Conservation (phyloP, 768 basidiomycete genomes). For the Boletus rex-veris region DNA sequence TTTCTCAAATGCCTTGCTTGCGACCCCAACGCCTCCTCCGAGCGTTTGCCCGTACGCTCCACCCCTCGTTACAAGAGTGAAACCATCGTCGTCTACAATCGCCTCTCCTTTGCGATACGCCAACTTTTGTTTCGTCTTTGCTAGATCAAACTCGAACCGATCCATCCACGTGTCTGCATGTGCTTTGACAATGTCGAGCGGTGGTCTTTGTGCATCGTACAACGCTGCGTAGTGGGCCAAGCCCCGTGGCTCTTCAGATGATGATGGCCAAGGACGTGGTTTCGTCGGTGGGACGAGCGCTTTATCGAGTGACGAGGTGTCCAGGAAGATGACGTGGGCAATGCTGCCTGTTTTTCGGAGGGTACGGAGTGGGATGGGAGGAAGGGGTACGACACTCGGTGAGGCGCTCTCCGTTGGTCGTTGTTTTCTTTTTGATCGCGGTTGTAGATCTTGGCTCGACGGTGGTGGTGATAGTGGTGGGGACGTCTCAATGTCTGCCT, state of each 20-base stretch:
- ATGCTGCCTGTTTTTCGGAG: slow-evolving; percentile 61
- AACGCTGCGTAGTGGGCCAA: slow-evolving; percentile 66
- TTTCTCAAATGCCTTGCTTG: slow-evolving; percentile 53
- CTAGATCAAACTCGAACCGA: slow-evolving; percentile 61
- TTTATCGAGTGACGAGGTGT: slow-evolving; percentile 65
- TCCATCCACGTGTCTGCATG: slow-evolving; percentile 80
- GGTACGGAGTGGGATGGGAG: slow-evolving; percentile 47
- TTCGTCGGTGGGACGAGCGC: slow-evolving; percentile 53
- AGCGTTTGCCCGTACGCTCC: slow-evolving; percentile 87
- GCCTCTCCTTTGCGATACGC: slow-evolving; percentile 81
- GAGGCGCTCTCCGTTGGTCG: slow-evolving; percentile 22
- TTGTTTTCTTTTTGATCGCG: slow-evolving; percentile 34
- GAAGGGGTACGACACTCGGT: slow-evolving; percentile 62
- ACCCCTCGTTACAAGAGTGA: slow-evolving; percentile 89
- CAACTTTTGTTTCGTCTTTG: slow-evolving; percentile 57
- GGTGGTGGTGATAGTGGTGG: background rate
- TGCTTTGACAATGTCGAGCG: slow-evolving; percentile 66
- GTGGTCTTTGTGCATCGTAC: slow-evolving; percentile 68
- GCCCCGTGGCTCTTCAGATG: slow-evolving; percentile 56
- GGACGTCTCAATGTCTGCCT: background rate
- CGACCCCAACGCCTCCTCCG: slow-evolving; percentile 72
- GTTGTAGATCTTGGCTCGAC: slow-evolving; percentile 13
- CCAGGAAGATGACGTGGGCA: slow-evolving; percentile 72
- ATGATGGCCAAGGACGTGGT: slow-evolving; percentile 61
- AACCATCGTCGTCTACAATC: slow-evolving; percentile 91